A percentile compares a stretch with the other conserved stretches of the same genome.
Conservation (phyloP, 2,329 filamentous ascomycete genomes). For the Venturia asperata region DNA sequence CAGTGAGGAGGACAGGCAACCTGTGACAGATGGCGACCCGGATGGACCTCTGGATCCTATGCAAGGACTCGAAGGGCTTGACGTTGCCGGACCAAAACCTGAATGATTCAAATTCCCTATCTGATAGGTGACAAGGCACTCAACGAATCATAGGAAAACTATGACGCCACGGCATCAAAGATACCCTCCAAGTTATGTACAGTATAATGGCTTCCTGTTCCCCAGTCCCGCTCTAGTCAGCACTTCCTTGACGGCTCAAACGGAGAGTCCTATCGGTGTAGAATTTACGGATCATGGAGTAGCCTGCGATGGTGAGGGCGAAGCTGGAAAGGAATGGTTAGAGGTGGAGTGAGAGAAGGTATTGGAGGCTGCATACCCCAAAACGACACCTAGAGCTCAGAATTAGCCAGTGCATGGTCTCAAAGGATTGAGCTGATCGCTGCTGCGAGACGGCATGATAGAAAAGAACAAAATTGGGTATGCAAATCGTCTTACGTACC, state of each 20-base stretch:
- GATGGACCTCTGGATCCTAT: constrained; percentile 64
- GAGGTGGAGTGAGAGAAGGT: constrained; percentile 10
- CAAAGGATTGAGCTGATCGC: background rate
- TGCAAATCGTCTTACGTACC: constrained; percentile 51
- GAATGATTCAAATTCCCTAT: constrained; percentile 43
- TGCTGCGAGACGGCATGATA: too few species aligned
- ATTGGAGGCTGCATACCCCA: constrained; percentile 55
- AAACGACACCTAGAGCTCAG: constrained; percentile 63
- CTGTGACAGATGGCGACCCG: constrained; percentile 21
- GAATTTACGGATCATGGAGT: constrained; percentile 78
- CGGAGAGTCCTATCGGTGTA: constrained; percentile 86
- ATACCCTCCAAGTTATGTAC: constrained; percentile 12
- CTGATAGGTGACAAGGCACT: constrained; percentile 15
- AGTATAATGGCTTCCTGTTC: constrained; percentile 1
- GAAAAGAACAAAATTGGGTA: too few species aligned
- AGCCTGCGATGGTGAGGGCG: constrained; percentile 69
- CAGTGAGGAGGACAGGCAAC: constrained; percentile 63
- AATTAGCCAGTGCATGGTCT: background rate
- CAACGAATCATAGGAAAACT: background rate
- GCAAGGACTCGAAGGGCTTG: constrained; percentile 88
- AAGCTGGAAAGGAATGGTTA: constrained; percentile 37
- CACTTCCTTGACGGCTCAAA: constrained; percentile 63
- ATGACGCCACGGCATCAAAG: background rate
- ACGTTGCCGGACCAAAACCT: constrained; percentile 85
- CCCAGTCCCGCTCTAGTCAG: constrained; percentile 12